A percentile compares a stretch with the other conserved stretches of the same genome.
Conservation (phyloP, 129 eudicot species). For the Dittrichia graveolens region DNA sequence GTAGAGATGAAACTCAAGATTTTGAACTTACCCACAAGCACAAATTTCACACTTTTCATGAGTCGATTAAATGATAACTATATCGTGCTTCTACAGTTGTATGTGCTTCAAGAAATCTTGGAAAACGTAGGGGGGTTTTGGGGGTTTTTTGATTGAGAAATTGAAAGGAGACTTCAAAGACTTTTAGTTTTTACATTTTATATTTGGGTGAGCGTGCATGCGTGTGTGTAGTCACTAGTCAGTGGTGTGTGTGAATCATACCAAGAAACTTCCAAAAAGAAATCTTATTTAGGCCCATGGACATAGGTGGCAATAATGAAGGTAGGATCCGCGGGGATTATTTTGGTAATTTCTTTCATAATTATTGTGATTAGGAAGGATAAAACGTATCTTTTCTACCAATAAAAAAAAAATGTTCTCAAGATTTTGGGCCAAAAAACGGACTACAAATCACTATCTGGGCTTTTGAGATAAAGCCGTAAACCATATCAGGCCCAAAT, state of each 20-base stretch:
- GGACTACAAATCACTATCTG: neutral
- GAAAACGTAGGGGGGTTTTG: neutral
- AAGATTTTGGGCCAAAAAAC: neutral
- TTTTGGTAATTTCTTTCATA: constrained; percentile 30
- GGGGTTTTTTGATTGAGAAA: constrained; percentile 13
- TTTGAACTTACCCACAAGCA: constrained; percentile 23
- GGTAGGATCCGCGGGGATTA: constrained; percentile 16
- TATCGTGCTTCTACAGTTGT: constrained; percentile 18
- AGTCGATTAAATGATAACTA: neutral
- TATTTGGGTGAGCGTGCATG: constrained; percentile 27
- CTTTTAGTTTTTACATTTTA: no score
- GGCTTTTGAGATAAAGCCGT: constrained; percentile 1
- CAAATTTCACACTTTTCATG: constrained; percentile 7
- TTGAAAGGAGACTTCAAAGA: constrained; percentile 3
- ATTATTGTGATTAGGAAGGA: constrained; percentile 11
- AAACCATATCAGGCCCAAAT: no score
- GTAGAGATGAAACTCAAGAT: constrained; percentile 23
- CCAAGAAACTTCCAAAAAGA: constrained; percentile 41
- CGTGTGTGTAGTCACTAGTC: no score
- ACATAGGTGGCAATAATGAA: constrained; percentile 21
- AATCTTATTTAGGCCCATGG: constrained; percentile 35
- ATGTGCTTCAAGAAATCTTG: constrained; percentile 22
- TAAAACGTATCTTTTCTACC: neutral
- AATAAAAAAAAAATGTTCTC: neutral
- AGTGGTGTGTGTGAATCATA: constrained; percentile 19